phyloP scores from a whole-genome alignment of 2,329 filamentous ascomycete genomes.

The Sporothrix brunneoviolacea region DNA sequence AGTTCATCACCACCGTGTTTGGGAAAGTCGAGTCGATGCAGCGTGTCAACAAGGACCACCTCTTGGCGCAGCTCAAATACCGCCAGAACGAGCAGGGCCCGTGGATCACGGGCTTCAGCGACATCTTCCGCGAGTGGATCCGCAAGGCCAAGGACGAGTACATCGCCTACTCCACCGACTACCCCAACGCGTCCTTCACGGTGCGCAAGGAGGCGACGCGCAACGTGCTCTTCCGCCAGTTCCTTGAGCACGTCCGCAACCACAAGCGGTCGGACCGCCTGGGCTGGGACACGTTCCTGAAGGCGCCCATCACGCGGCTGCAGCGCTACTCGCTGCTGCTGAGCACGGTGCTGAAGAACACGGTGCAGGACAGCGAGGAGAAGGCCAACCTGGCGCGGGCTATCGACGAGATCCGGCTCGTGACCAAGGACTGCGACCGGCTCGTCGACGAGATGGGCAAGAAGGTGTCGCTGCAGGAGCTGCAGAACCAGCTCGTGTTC shows the following conservation, averaged over 20 bases:
- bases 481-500: slow-evolving; percentile 75
- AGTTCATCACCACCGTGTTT: slow-evolving; percentile 81
- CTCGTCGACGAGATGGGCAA: slow-evolving; percentile 89
- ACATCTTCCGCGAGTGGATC: slow-evolving; percentile 98
- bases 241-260: slow-evolving; percentile 71
- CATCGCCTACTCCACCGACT: slow-evolving; percentile 83
- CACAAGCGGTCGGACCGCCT: slow-evolving; percentile 76
- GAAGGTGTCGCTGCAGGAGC: slow-evolving; percentile 80
- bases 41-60: slow-evolving; percentile 84
- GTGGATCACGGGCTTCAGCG: slow-evolving; percentile 89
- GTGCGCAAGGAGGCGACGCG: slow-evolving; percentile 77
- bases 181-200: slow-evolving; percentile 74
- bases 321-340: slow-evolving; percentile 85
- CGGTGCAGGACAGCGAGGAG: slow-evolving; percentile 77
- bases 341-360: slow-evolving; percentile 76
- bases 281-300: slow-evolving; percentile 91
- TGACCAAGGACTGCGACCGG: slow-evolving; percentile 83
- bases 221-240: slow-evolving; percentile 80
- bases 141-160: slow-evolving; percentile 85
- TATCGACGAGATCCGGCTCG: slow-evolving; percentile 83
- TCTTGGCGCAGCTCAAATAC: slow-evolving; percentile 91
- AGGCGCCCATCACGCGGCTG: slow-evolving; percentile 84
- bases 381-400: slow-evolving; percentile 77
- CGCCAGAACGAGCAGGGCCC: slow-evolving; percentile 94
- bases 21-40: slow-evolving; percentile 85